phyloP scores from a whole-genome alignment of 2,329 filamentous ascomycete species.

The Aspergillus caelatus region DNA sequence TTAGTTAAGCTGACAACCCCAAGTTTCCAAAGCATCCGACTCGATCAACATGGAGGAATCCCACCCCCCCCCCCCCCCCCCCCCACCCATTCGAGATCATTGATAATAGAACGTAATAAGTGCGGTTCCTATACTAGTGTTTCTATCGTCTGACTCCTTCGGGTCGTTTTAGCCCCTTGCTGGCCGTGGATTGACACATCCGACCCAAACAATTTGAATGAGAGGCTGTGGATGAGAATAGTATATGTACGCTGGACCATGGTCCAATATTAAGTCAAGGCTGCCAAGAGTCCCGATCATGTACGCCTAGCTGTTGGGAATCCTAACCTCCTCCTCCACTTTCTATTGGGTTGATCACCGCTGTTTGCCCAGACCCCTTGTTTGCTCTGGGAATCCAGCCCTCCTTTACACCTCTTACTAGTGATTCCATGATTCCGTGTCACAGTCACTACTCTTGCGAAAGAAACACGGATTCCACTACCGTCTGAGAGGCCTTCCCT shows the following conservation, averaged over 20 bases:
- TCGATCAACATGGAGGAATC: background rate
- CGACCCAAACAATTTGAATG: background rate
- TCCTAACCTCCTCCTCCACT: constrained; percentile 1
- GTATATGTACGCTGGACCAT: background rate
- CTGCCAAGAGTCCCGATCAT: constrained; percentile 5
- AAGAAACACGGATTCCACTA: background rate
- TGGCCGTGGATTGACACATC: background rate
- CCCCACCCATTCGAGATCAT: background rate
- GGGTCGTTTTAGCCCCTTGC: constrained; percentile 1
- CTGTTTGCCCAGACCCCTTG: constrained; percentile 5
- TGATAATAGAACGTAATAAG: background rate
- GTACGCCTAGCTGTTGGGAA: constrained; percentile 1
- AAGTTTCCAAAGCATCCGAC: background rate
- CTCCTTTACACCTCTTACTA: background rate
- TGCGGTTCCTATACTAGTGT: background rate
- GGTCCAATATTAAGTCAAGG: background rate
- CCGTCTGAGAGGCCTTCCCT: background rate
- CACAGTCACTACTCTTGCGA: background rate
- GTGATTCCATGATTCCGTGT: background rate
- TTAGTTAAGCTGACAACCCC: background rate
- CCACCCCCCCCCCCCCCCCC: background rate
- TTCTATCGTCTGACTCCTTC: background rate
- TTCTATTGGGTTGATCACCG: constrained; percentile 9
- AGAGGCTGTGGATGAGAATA: background rate
- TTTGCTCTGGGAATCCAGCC: background rate